Base-by-base conservation (phyloP, 2,329 filamentous ascomycete genomes). In the Tolypocladium endophyticum region DNA sequence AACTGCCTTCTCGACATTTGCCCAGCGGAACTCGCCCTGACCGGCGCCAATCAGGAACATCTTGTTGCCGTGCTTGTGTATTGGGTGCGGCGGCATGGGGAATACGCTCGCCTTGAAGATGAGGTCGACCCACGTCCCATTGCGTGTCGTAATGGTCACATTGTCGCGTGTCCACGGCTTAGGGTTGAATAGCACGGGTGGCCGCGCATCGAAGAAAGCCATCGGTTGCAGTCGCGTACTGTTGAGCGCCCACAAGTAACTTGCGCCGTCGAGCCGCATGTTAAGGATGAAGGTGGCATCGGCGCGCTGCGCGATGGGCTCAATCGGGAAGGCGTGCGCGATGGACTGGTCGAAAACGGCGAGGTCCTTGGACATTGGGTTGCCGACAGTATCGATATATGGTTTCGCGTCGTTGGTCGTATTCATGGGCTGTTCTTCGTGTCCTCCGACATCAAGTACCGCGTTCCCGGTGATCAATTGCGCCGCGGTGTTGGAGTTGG, bases 11-110 rank as follows among this genome's bases (percentile, higher is more conserved):
- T 76, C 79, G 0, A 86, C 79, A 0, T 75, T 77, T 2, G 67
- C 68, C 75, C 80, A 87, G 16, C 72, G 76, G 66, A 82, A 87
- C 1, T 63, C 59, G 0, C 82, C 81, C 0, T 64, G 64, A 2
- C 83, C 84, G 0, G 71, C 60, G 1, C 84, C 85, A 39, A 87
- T 76, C 25, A 79, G 71, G 64, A 77, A 86, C 72, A 81, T 83
- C 67, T 84, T 85, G 65, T 80, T 83, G 55, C 80, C 79, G 70
- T 87, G 85, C 73, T 86, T 86, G 76, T 87, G 85, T 57, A 87
- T 81, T 0, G 83, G 81, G 61, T 87, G 85, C 12, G 71, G 66
- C 0, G 73, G 82, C 65, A 83, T 80, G 8, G 79, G 72, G 33
- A 35, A 35, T 35, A 35, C 33, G 33, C 33, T 35, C 3, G 79